Base-by-base conservation (phyloP, 1,139 yeast species). In the Saccharomyces hybrid region DNA sequence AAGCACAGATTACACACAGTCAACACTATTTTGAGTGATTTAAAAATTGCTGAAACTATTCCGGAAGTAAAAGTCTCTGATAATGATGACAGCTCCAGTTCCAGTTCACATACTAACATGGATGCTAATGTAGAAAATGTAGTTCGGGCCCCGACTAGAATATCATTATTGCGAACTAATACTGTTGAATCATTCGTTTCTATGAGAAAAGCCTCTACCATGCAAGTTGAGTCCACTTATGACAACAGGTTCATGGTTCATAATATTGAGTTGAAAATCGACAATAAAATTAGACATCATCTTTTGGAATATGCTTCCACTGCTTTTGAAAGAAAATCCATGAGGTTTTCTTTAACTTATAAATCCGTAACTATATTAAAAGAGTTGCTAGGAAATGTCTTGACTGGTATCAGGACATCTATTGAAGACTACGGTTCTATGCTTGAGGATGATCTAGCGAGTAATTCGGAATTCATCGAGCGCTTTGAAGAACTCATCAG, bases 231-330 rank as follows among this genome's bases (percentile, higher is more conserved):
- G 5, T 73, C 75, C 2, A 67, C 72, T 14, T 89, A 83, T 71
- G 85, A 83, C 61, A 90, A 90, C 64, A 73, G 95, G 55, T 89
- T 88, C 64, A 83, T 88, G 59, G 73, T 89, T 38, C 96, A 90
- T 65, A 84, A 85, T 62, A 74, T 88, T 51, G 83, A 82, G 61
- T 67, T 88, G 64, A 83, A 81, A 60, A 85, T 96, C 87, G 82
- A 85, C 64, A 84, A 85, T 57, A 66, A 73, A 9, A 72, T 85
- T 2, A 74, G 91, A 41, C 82, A 86, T 58, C 74, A 79, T 47
- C 73, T 88, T 54, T 69, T 80, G 52, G 76, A 80, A 16, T 87
- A 88, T 62, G 71, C 83, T 23, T 82, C 82, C 49, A 77, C 80
- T 51, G 76, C 85, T 3, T 73, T 79, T 25, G 86, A 82, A 51